These are phyloP conservation scores for Fraxinus velutina DNA, from an alignment of 305 asterid genomes.

Conservation along the genomic window DNA sequence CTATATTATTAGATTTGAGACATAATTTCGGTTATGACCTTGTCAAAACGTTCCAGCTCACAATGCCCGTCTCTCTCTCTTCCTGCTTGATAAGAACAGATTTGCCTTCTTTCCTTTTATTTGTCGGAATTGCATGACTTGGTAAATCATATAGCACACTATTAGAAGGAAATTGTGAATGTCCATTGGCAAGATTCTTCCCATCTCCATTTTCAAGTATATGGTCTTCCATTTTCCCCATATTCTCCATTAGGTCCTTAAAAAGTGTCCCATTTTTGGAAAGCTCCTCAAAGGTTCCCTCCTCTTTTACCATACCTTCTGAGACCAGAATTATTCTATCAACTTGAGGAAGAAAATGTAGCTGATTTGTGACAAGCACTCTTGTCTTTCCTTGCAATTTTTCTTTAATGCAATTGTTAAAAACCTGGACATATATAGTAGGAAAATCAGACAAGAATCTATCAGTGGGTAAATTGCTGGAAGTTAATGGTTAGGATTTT, in stretches of 20 bases:
- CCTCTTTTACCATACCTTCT: constrained; percentile 84
- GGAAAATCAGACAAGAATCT: constrained; percentile 18
- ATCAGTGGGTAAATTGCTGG: constrained; percentile 4
- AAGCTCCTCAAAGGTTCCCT: constrained; percentile 90
- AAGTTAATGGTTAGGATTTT: constrained; percentile 2
- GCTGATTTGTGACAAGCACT: constrained; percentile 87
- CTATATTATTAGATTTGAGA: constrained; percentile 15
- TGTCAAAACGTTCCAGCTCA: constrained; percentile 72
- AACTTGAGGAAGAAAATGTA: constrained; percentile 83
- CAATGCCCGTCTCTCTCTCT: constrained; percentile 92
- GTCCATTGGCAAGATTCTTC: constrained; percentile 26
- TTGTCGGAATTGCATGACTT: constrained; percentile 36
- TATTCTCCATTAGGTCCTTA: constrained; percentile 86
- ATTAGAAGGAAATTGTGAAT: constrained; percentile 32
- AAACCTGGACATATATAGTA: constrained; percentile 51
- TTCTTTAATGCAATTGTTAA: constrained; percentile 68
- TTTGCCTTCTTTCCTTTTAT: constrained; percentile 57
- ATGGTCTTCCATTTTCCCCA: constrained; percentile 79
- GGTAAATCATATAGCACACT: constrained; percentile 32
- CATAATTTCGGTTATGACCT: constrained; percentile 41
- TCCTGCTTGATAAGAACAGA: constrained; percentile 87
- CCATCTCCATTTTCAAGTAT: constrained; percentile 46
- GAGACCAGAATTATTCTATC: constrained; percentile 72
- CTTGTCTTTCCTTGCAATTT: constrained; percentile 76
- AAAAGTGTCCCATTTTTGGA: constrained; percentile 66